A percentile compares a stretch with the other conserved stretches of the same genome.
Conservation (phyloP, 2,329 filamentous ascomycete species). For the Diaporthe vexans region DNA sequence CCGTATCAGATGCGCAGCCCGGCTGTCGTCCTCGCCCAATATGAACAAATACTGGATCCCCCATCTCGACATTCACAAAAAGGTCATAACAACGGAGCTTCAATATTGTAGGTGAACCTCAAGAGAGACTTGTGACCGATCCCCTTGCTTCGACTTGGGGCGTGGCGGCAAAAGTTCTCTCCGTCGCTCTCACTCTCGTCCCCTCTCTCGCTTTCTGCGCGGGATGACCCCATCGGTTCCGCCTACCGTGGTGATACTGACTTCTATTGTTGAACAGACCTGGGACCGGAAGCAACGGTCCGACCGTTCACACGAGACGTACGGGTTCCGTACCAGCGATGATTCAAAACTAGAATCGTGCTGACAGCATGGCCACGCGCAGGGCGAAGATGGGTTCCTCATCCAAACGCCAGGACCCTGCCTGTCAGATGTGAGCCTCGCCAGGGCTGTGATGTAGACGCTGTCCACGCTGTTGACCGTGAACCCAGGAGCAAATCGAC, state of each 20-base stretch:
- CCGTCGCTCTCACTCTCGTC: neutral
- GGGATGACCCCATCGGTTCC: neutral
- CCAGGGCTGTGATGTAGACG: slow-evolving; percentile 5
- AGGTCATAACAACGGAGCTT: slow-evolving; percentile 70
- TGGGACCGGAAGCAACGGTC: slow-evolving; percentile 70
- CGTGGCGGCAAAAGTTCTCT: neutral
- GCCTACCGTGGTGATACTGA: neutral
- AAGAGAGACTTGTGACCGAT: neutral
- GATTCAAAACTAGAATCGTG: slow-evolving; percentile 1
- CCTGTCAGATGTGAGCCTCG: slow-evolving; percentile 68
- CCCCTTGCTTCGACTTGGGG: neutral
- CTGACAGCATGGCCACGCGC: slow-evolving; percentile 30
- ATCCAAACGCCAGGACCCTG: slow-evolving; percentile 71
- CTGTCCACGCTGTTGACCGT: slow-evolving; percentile 44
- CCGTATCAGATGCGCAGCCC: slow-evolving; percentile 6
- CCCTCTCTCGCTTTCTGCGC: neutral
- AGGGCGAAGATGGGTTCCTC: slow-evolving; percentile 74
- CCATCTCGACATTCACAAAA: slow-evolving; percentile 71
- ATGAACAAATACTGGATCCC: slow-evolving; percentile 75
- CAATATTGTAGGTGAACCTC: slow-evolving; percentile 57
- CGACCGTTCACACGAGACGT: slow-evolving; percentile 70
- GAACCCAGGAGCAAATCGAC: slow-evolving; percentile 70
- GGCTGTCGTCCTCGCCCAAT: slow-evolving; percentile 47
- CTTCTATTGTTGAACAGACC: slow-evolving; percentile 47
- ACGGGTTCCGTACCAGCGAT: slow-evolving; percentile 47